Percentiles rank a stretch among this genome's conserved stretches.
phyloP scores from a whole-genome alignment of 1,284 basidiomycete genomes.

The Coniophora puteana region DNA sequence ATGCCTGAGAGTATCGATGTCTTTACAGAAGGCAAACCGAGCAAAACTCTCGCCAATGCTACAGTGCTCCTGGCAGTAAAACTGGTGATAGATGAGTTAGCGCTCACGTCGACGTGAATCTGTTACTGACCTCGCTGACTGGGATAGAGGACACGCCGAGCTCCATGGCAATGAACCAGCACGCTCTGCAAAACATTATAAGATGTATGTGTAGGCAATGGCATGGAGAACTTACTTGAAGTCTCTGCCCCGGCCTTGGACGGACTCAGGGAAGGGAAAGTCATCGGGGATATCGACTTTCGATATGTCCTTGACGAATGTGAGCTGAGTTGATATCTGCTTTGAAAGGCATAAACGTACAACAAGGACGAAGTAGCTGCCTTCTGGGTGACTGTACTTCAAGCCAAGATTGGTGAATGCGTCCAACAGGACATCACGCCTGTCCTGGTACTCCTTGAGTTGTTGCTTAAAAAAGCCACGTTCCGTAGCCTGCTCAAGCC shows the following conservation, averaged over 20 bases:
- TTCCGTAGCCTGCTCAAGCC: conserved; percentile 73
- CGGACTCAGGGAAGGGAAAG: conserved; percentile 76
- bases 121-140: conserved; percentile 76
- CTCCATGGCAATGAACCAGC: conserved; percentile 89
- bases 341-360: conserved; percentile 35
- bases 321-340: neutral
- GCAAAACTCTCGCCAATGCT: conserved; percentile 83
- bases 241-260: conserved; percentile 82
- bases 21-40: conserved; percentile 94
- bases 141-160: conserved; percentile 90
- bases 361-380: conserved; percentile 87
- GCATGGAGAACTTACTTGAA: conserved; percentile 57
- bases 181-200: conserved; percentile 60
- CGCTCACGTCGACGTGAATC: neutral
- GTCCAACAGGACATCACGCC: conserved; percentile 70
- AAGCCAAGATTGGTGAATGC: conserved; percentile 86
- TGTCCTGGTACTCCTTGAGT: conserved; percentile 74
- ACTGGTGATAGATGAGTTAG: conserved; percentile 41
- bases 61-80: conserved; percentile 85
- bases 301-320: conserved; percentile 68
- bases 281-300: conserved; percentile 77
- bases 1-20: conserved; percentile 72
- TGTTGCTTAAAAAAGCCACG: conserved; percentile 83
- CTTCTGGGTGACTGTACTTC: conserved; percentile 85
- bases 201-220: too few species aligned